These are phyloP conservation scores for Nicotiana rustica DNA, from an alignment of 305 asterid genomes.

Conservation along the genomic window DNA sequence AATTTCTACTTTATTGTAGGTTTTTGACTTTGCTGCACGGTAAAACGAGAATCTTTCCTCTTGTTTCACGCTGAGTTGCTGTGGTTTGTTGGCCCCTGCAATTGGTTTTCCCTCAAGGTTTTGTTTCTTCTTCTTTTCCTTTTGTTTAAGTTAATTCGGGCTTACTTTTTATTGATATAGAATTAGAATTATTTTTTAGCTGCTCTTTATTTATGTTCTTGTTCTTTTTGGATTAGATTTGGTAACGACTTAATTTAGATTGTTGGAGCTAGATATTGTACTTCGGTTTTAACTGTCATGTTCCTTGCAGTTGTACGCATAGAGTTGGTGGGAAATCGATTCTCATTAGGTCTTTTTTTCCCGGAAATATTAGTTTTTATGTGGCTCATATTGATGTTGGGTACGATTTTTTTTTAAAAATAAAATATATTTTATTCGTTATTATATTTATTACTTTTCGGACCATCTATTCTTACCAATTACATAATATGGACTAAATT, in stretches of 20 bases:
- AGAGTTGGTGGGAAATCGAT: background rate
- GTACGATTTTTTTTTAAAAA: no score
- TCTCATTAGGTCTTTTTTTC: no score
- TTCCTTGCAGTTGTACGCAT: background rate
- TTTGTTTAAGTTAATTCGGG: no score
- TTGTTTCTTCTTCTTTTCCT: background rate
- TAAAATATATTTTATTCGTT: no score
- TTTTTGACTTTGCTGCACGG: background rate
- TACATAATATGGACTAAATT: no score
- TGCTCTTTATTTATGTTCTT: background rate
- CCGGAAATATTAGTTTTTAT: background rate
- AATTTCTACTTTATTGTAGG: background rate
- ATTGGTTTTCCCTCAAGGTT: background rate
- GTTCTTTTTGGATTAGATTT: background rate
- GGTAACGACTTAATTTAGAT: background rate
- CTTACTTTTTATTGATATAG: background rate
- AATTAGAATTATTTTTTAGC: background rate
- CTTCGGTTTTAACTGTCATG: background rate
- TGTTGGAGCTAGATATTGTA: background rate
- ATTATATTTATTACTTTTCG: no score
- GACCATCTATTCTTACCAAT: no score
- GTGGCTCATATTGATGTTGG: background rate
- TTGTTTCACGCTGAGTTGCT: background rate
- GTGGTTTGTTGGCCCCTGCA: background rate
- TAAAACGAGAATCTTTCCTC: background rate